Percentiles rank a stretch among this genome's conserved stretches.
These are phyloP conservation scores for Wickerhamomyces hampshirensis DNA, from an alignment of 805 yeast genomes.

Conservation along the genomic window DNA sequence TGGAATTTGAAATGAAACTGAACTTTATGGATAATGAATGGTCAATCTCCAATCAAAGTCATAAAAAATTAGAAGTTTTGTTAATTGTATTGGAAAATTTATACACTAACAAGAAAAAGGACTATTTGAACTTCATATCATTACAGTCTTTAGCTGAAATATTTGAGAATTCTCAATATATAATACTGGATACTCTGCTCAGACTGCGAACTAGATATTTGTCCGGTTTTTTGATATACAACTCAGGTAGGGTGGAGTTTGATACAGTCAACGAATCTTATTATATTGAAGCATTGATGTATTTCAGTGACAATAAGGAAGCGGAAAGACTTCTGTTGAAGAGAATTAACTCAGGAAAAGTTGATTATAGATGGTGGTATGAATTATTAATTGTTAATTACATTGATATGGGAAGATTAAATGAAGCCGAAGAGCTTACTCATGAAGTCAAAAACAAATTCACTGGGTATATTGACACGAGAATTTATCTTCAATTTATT, in stretches of 20 bases:
- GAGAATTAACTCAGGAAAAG: slow-evolving; percentile 25
- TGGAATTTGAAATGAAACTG: slow-evolving; percentile 18
- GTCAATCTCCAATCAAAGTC: slow-evolving; percentile 7
- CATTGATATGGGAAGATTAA: slow-evolving; percentile 29
- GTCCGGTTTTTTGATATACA: slow-evolving; percentile 41
- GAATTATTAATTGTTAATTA: slow-evolving; percentile 43
- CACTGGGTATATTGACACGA: slow-evolving; percentile 32
- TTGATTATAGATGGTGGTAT: slow-evolving; percentile 48
- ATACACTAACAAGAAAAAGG: not conserved
- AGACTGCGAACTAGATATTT: slow-evolving; percentile 31
- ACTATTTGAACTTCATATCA: slow-evolving; percentile 16
- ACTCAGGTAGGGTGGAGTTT: slow-evolving; percentile 35
- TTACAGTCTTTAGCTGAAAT: slow-evolving; percentile 29
- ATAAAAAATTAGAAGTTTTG: slow-evolving; percentile 15
- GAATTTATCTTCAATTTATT: slow-evolving; percentile 31
- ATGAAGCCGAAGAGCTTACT: slow-evolving; percentile 33
- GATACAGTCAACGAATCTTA: slow-evolving; percentile 49
- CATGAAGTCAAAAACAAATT: slow-evolving; percentile 21
- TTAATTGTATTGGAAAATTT: slow-evolving; percentile 11
- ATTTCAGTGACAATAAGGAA: slow-evolving; percentile 27
- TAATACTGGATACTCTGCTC: slow-evolving; percentile 28
- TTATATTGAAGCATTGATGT: slow-evolving; percentile 40
- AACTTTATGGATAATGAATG: slow-evolving; percentile 2
- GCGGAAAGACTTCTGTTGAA: slow-evolving; percentile 36
- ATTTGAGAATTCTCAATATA: slow-evolving; percentile 37